These are phyloP conservation scores for Kluyveromyces nonfermentans DNA, from an alignment of 805 yeast species.

Conservation along the genomic window DNA sequence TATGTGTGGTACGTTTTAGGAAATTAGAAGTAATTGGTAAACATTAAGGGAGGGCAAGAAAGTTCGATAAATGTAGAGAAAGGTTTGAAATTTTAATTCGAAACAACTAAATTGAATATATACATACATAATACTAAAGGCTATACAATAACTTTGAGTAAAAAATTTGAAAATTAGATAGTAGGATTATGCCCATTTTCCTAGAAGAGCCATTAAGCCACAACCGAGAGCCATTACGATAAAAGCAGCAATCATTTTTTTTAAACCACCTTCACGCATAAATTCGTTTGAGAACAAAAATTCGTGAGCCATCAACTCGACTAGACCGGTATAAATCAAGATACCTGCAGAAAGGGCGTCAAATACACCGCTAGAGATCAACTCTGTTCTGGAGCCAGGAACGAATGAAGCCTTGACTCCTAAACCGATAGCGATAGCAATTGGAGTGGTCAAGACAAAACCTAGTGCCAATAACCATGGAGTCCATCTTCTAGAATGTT, in stretches of 20 bases:
- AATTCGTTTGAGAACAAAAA: constrained; percentile 49
- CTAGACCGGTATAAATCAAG: constrained; percentile 64
- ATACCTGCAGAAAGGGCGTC: constrained; percentile 76
- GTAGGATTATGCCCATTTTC: constrained; percentile 52
- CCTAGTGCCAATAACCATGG: constrained; percentile 51
- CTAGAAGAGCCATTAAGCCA: constrained; percentile 70
- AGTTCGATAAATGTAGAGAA: too few species aligned
- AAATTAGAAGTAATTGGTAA: too few species aligned
- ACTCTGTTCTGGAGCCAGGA: constrained; percentile 47
- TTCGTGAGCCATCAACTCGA: constrained; percentile 75
- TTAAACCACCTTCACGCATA: constrained; percentile 47
- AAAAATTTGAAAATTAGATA: not conserved
- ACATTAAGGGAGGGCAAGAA: too few species aligned
- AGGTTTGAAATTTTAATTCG: too few species aligned
- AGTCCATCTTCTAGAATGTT: constrained; percentile 34
- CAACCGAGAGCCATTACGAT: constrained; percentile 52
- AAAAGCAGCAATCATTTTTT: constrained; percentile 43
- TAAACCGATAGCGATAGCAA: constrained; percentile 70
- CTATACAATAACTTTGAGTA: too few species aligned
- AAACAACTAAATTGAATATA: too few species aligned
- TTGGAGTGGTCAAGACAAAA: constrained; percentile 55
- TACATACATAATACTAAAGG: too few species aligned
- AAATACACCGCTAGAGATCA: constrained; percentile 61
- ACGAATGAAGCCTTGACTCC: constrained; percentile 59
- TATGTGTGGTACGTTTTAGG: too few species aligned